Evolutionary conservation across 2,329 filamentous ascomycete species (phyloP).

Genomic region (Fusarium secorum): DNA sequence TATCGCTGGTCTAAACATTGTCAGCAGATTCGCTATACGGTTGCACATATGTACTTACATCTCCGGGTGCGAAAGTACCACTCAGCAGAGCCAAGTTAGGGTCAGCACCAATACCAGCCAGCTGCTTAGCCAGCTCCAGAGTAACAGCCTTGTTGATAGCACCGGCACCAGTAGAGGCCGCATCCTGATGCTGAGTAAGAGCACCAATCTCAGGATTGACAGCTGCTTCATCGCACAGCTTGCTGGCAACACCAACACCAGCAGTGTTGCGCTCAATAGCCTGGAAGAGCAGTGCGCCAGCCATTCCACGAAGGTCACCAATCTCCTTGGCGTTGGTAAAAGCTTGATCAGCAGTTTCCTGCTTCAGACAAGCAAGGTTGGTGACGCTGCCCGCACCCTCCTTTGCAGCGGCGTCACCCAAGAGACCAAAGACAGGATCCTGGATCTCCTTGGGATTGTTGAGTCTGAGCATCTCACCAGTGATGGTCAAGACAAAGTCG

Average conservation of each 20-base stretch:
- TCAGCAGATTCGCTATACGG: background rate
- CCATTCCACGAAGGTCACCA: constrained; percentile 61
- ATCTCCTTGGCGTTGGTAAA: constrained; percentile 66
- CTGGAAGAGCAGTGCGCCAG: constrained; percentile 62
- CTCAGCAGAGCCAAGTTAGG: constrained; percentile 14
- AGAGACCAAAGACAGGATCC: constrained; percentile 1
- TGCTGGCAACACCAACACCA: constrained; percentile 33
- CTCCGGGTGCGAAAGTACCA: constrained; percentile 13
- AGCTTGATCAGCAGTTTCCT: constrained; percentile 63
- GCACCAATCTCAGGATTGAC: constrained; percentile 12
- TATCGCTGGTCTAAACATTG: background rate
- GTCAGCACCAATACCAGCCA: constrained; percentile 7
- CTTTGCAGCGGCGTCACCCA: constrained; percentile 4
- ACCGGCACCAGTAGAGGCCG: background rate
- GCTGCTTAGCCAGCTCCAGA: constrained; percentile 1
- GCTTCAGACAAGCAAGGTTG: constrained; percentile 56
- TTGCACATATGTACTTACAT: background rate
- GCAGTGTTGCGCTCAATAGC: constrained; percentile 62
- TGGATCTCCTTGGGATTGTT: constrained; percentile 15
- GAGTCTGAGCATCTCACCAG: background rate
- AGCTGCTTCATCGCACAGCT: constrained; percentile 1
- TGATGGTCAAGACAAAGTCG: constrained; percentile 4
- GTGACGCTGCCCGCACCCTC: constrained; percentile 50
- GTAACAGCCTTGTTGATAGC: constrained; percentile 19
- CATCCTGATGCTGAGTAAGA: constrained; percentile 11